phyloP scores from a whole-genome alignment of 768 basidiomycete genomes.

The Russula sp. region DNA sequence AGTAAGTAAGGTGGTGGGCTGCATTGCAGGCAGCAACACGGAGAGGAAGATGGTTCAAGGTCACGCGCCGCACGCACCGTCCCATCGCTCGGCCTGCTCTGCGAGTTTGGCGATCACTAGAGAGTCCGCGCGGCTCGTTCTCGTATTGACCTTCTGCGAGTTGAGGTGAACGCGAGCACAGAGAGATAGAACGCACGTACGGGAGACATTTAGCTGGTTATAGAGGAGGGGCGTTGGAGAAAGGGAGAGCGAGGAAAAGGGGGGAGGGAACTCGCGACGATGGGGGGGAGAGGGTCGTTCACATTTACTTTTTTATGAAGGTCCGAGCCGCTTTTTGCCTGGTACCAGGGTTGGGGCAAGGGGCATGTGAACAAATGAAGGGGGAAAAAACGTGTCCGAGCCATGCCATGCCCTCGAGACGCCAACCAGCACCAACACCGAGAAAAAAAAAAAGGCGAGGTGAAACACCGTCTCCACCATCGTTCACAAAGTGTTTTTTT shows the following conservation, averaged over 20 bases:
- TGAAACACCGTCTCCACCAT: neutral
- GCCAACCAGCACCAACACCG: too few relatives aligned
- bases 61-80: too few relatives aligned
- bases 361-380: conserved; percentile 15
- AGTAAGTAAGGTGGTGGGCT: too few relatives aligned
- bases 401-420: conserved; percentile 1
- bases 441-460: neutral
- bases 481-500: neutral
- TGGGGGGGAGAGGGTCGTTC: too few relatives aligned
- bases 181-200: conserved; percentile 5
- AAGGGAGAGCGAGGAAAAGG: neutral
- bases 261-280: neutral
- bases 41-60: neutral
- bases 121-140: conserved; percentile 29
- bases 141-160: conserved; percentile 19
- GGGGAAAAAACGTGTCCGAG: conserved; percentile 9
- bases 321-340: neutral
- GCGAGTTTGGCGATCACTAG: conserved; percentile 72
- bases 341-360: conserved; percentile 20
- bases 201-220: conserved; percentile 12
- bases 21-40: too few relatives aligned
- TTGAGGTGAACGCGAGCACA: conserved; percentile 1
- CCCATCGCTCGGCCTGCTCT: conserved; percentile 83
- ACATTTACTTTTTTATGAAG: conserved; percentile 4
- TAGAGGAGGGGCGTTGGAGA: neutral